Evolutionary conservation across 2,329 filamentous ascomycete genomes (phyloP), one percentile per base, ranked within the genome.

Genomic region (Diaporthe sp.): DNA sequence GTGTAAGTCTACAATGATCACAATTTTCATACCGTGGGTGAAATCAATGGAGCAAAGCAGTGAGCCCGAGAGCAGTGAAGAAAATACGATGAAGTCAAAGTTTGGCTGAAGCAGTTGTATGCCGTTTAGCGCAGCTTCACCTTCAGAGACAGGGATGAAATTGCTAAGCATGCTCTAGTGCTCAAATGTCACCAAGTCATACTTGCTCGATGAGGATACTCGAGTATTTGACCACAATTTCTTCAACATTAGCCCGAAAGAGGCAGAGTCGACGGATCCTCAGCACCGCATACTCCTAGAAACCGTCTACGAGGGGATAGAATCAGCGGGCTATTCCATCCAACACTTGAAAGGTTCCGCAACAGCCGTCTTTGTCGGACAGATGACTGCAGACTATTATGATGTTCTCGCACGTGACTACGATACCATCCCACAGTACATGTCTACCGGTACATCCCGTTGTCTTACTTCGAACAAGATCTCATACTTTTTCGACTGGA

Each of bases 401-500:
- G 80, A 83, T 61, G 80, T 79, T 13, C 78, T 83, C 10, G 80
- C 79, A 1, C 80, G 49, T n/a, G 67, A 39, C 4, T 22, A 46
- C 19, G 67, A 71, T n/a, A 53, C n/a, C 22, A 34, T 53, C 22
- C 49, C 31, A 34, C 67, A 15, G 42, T 44, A 44, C 4, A 44
- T 44, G 42, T 44, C 42, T 17, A 71, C 67, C 8, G 49, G 67
- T 25, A 55, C 46, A 22, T 25, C 67, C 4, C 31, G 46, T 1
- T 25, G 49, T 13, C 49, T 53, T 12, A n/a, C n/a, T 12, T 58
- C 83, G 0, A 86, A 85, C 73, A 80, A 84, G 13, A 75, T 86
- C 0, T 86, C 83, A 0, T 85, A 85, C 72, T 82, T 81, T 62
- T 85, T 84, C 49, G 82, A 87, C 74, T 80, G 86, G 55, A 76